phyloP scores from a whole-genome alignment of 1,284 basidiomycete species.

The Xerocomus amazonicus region DNA sequence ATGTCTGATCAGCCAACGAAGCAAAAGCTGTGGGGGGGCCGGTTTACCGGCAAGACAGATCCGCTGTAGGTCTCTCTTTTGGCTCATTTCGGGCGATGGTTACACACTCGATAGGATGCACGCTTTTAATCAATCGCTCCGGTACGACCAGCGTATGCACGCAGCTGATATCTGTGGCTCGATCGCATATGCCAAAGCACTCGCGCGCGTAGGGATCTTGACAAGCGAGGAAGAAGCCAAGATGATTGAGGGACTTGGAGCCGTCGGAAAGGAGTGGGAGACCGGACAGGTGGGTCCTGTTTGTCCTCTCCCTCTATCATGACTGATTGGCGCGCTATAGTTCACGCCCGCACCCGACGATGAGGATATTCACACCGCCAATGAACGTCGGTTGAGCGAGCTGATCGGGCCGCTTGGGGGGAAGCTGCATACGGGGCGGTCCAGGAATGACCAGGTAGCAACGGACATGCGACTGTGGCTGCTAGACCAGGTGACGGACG shows the following conservation, averaged over 20 bases:
- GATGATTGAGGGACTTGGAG: conserved; percentile 76
- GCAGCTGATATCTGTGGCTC: conserved; percentile 90
- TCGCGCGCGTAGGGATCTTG: conserved; percentile 78
- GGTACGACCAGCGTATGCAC: conserved; percentile 94
- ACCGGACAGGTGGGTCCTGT: conserved; percentile 52
- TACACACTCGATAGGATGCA: conserved; percentile 69
- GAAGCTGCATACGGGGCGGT: conserved; percentile 94
- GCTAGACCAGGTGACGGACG: conserved; percentile 70
- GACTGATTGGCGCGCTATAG: conserved; percentile 33
- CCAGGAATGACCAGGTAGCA: conserved; percentile 96
- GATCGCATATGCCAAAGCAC: conserved; percentile 90
- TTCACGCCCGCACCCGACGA: conserved; percentile 79
- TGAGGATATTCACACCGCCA: conserved; percentile 99
- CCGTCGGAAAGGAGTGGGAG: conserved; percentile 85
- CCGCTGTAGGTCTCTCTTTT: conserved; percentile 58
- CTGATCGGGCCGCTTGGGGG: conserved; percentile 89
- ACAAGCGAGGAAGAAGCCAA: conserved; percentile 69
- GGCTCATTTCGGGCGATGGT: neutral
- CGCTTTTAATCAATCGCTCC: conserved; percentile 92
- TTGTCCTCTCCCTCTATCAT: neutral
- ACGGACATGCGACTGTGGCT: conserved; percentile 98
- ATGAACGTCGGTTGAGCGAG: conserved; percentile 92
- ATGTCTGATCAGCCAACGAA: conserved; percentile 66
- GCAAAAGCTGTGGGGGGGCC: conserved; percentile 85
- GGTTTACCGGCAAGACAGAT: conserved; percentile 86